Base-by-base conservation (phyloP, 2,329 filamentous ascomycete species). In the Fusarium burgessii region DNA sequence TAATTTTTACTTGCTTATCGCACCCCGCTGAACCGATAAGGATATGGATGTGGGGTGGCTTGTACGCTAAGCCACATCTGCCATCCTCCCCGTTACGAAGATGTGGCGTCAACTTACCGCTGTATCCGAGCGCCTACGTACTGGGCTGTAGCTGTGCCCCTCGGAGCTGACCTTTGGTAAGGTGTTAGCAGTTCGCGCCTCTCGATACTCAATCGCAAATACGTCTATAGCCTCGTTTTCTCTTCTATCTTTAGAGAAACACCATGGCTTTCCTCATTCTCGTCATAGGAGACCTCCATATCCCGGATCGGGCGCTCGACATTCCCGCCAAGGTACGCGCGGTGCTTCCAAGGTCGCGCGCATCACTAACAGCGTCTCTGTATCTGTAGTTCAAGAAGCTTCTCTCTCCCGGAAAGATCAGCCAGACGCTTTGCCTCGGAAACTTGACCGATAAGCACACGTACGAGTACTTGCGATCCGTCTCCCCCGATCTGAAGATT, bases 261-360 rank as follows among this genome's bases (percentile, higher is more conserved):
- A 92, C 90, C 86, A 94, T 95, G 85, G 93, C 94, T 72, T 93
- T 95, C 83, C 88, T 97, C 74, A 94, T 97, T 79, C 89, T 97
- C 79, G 93, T 96, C 79, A 93, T 97, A 76, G 94, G 94, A 81
- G 94, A 97, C 84, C 89, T 97, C 58, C 94, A 97, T 85, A 97
- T 97, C 83, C 94, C 94, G 77, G 94, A 97, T 82, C 88, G 94
- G 80, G 94, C 94, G 76, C 90, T 96, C 72, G 94, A 97, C 81
- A 95, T 97, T 77, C 94, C 94, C 65, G 87, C 92, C 81, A 97
- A 97, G 90, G 94, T 94, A 86, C 58, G 41, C 58, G 47, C 49
- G 58, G 60, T 60, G 43, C 58, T 66, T 29, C 50, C 43, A 54
- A 58, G 58, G 51, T 55, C 67, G 61, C 70, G 63, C 64, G 55